Evolutionary conservation across 2,329 filamentous ascomycete species (phyloP).

Genomic region (Hymenoscyphus fraxineus): DNA sequence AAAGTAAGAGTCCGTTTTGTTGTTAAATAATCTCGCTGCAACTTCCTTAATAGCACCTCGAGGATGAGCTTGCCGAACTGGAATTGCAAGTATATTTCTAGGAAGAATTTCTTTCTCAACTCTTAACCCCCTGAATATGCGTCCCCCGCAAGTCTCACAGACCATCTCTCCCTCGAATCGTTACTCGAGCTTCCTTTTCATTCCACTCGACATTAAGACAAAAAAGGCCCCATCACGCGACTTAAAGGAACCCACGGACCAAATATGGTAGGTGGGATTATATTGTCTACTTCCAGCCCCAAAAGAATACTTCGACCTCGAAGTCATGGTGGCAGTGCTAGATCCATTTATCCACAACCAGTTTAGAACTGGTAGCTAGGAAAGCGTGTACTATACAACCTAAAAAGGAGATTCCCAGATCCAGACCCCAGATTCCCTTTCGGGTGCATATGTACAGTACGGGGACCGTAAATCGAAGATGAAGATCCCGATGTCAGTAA

Average conservation of each 20-base stretch:
- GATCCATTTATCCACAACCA: neutral
- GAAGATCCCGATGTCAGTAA: too few species aligned
- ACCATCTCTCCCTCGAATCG: neutral
- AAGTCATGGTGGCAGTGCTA: neutral
- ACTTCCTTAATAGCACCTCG: neutral
- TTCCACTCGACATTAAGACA: neutral
- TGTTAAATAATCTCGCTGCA: neutral
- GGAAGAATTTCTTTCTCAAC: neutral
- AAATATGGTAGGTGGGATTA: neutral
- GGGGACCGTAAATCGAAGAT: too few species aligned
- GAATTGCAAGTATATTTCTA: neutral
- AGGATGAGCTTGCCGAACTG: neutral
- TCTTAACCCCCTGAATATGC: neutral
- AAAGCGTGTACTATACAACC: neutral
- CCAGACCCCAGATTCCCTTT: neutral
- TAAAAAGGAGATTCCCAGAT: neutral
- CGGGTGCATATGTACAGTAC: too few species aligned
- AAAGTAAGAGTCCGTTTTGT: neutral
- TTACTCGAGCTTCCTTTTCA: neutral
- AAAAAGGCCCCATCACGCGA: neutral
- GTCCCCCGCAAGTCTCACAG: neutral
- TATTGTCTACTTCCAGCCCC: neutral
- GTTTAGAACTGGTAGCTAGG: neutral
- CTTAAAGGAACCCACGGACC: neutral
- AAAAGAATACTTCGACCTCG: neutral